Evolutionary conservation across 495 filamentous ascomycete species (phyloP).

Genomic region (Neurospora sp.): DNA sequence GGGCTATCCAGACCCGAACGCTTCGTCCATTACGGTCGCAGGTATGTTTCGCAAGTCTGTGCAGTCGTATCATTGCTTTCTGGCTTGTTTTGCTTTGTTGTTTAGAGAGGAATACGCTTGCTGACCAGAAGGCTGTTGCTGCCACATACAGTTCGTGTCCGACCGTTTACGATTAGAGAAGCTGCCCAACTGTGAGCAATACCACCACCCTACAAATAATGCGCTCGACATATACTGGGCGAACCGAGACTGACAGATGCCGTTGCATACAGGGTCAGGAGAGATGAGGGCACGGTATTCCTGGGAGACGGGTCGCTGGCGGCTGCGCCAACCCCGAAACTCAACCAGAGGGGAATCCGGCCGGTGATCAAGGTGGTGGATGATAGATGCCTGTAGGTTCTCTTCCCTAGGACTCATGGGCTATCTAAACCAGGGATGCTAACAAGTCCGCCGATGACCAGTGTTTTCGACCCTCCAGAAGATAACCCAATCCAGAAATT

Average conservation of each 20-base stretch:
- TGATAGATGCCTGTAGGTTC: constrained; percentile 82
- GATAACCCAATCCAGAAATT: constrained; percentile 92
- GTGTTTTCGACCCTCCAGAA: constrained; percentile 95
- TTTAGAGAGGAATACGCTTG: background rate
- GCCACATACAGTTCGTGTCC: constrained; percentile 82
- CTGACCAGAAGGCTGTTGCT: constrained; percentile 8
- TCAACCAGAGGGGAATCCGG: constrained; percentile 76
- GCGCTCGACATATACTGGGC: background rate
- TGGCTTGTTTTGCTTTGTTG: background rate
- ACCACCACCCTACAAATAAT: background rate
- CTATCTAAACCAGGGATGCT: background rate
- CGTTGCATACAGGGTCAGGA: constrained; percentile 45
- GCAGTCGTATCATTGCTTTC: background rate
- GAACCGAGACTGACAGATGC: constrained; percentile 9
- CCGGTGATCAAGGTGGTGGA: constrained; percentile 94
- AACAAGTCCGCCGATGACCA: constrained; percentile 25
- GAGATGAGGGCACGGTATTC: constrained; percentile 82
- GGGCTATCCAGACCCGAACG: constrained; percentile 24
- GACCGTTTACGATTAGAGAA: constrained; percentile 81
- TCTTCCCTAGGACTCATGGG: background rate
- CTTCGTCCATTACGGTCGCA: constrained; percentile 51
- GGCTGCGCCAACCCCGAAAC: constrained; percentile 68
- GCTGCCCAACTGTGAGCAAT: constrained; percentile 51
- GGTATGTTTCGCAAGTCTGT: constrained; percentile 25
- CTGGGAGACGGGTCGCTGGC: constrained; percentile 92